Percentiles rank a stretch among this genome's conserved stretches.
phyloP scores from a whole-genome alignment of 2,329 filamentous ascomycete genomes.

The Sporothrix protearum region DNA sequence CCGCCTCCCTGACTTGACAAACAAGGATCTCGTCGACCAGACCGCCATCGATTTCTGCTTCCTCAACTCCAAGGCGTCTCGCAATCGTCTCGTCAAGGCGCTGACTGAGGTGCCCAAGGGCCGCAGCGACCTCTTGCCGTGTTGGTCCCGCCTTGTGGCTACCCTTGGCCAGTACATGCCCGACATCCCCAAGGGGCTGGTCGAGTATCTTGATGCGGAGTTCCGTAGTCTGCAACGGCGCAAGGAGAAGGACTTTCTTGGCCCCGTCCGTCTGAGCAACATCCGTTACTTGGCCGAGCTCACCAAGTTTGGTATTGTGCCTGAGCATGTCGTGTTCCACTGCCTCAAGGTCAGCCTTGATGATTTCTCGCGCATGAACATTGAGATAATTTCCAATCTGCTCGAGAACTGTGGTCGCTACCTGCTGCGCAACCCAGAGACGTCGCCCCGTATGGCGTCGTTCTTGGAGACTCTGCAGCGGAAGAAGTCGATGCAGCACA shows the following conservation, averaged over 20 bases:
- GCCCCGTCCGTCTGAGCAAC: constrained; percentile 88
- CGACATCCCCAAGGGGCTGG: constrained; percentile 87
- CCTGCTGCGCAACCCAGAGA: constrained; percentile 86
- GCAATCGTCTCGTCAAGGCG: constrained; percentile 88
- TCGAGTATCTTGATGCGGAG: constrained; percentile 90
- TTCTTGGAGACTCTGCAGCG: constrained; percentile 93
- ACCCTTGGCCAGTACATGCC: constrained; percentile 92
- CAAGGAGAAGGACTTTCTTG: constrained; percentile 96
- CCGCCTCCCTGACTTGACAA: constrained; percentile 84
- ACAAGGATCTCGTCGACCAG: constrained; percentile 87
- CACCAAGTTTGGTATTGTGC: constrained; percentile 96
- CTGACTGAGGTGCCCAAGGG: constrained; percentile 94
- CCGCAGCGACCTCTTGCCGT: constrained; percentile 81
- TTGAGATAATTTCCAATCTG: constrained; percentile 95
- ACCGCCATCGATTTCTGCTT: constrained; percentile 96
- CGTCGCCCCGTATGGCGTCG: constrained; percentile 84
- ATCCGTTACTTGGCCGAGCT: constrained; percentile 96
- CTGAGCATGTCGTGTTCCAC: constrained; percentile 97
- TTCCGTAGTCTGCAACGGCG: constrained; percentile 94
- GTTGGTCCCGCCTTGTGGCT: constrained; percentile 88
- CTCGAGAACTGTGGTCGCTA: constrained; percentile 96
- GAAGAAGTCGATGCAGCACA: constrained; percentile 92
- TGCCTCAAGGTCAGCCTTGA: constrained; percentile 96
- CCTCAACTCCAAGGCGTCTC: constrained; percentile 94
- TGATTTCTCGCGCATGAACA: constrained; percentile 98